Conservation (phyloP, 306 rosid genomes). For the Sechiopsis laciniata region DNA sequence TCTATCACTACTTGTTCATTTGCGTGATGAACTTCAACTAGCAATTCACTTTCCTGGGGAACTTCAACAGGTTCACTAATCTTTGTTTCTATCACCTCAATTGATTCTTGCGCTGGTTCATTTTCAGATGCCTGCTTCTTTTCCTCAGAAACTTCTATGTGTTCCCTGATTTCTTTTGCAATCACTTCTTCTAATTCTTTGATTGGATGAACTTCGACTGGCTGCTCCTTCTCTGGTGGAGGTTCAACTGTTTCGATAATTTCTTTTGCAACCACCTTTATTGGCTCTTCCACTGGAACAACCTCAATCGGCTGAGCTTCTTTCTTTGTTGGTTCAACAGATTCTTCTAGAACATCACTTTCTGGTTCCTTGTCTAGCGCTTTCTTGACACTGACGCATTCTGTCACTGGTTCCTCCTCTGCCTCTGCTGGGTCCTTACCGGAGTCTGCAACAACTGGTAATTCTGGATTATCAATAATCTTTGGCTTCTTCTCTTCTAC, state of each 20-base stretch:
- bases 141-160: background rate
- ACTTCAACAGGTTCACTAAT: constrained; percentile 15
- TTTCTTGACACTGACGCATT: background rate
- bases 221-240: background rate
- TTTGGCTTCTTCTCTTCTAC: constrained; percentile 17
- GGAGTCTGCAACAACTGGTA: background rate
- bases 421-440: background rate
- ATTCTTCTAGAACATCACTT: background rate
- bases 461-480: constrained; percentile 8
- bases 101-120: background rate
- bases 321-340: constrained; percentile 13
- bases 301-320: constrained; percentile 14
- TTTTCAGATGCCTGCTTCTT: constrained; percentile 15
- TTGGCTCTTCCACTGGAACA: constrained; percentile 9
- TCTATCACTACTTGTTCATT: background rate
- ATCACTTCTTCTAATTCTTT: constrained; percentile 14
- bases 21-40: constrained; percentile 1
- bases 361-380: constrained; percentile 9
- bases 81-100: background rate
- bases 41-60: constrained; percentile 8
- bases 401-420: constrained; percentile 12
- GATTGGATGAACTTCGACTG: constrained; percentile 5
- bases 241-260: constrained; percentile 5
- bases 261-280: constrained; percentile 5
- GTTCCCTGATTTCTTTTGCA: constrained; percentile 13